Evolutionary conservation across 768 basidiomycete species (phyloP).

Genomic region (Collybia nuda): DNA sequence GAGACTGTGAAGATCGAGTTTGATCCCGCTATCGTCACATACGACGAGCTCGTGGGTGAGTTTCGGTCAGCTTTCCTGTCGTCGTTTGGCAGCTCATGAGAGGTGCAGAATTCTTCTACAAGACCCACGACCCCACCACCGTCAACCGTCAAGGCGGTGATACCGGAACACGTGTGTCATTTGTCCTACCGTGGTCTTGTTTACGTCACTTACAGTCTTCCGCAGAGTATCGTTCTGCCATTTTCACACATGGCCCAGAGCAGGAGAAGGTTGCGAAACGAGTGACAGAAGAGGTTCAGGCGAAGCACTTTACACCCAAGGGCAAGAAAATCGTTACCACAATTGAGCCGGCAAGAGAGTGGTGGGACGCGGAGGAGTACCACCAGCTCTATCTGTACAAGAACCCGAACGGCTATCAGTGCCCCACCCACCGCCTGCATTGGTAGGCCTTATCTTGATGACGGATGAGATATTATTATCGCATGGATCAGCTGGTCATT

Average conservation of each 20-base stretch:
- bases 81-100: not conserved
- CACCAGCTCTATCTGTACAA: constrained; percentile 83
- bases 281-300: constrained; percentile 82
- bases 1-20: constrained; percentile 88
- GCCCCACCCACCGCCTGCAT: constrained; percentile 82
- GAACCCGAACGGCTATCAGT: constrained; percentile 89
- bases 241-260: constrained; percentile 77
- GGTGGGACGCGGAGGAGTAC: constrained; percentile 85
- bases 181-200: not conserved
- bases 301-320: constrained; percentile 75
- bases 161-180: constrained; percentile 67
- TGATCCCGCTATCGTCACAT: constrained; percentile 73
- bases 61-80: constrained; percentile 10
- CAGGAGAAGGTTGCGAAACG: constrained; percentile 72
- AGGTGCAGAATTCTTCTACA: constrained; percentile 83
- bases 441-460: constrained; percentile 62
- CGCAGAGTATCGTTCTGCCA: constrained; percentile 89
- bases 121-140: constrained; percentile 92
- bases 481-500: too few relatives aligned
- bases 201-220: not conserved
- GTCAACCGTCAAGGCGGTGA: constrained; percentile 78
- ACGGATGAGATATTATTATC: too few relatives aligned
- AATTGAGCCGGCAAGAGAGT: constrained; percentile 65
- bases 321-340: constrained; percentile 77
- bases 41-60: constrained; percentile 85